A percentile compares a stretch with the other conserved stretches of the same genome.
phyloP scores from a whole-genome alignment of 352 stramenopile species.

The Albugo laibachii region DNA sequence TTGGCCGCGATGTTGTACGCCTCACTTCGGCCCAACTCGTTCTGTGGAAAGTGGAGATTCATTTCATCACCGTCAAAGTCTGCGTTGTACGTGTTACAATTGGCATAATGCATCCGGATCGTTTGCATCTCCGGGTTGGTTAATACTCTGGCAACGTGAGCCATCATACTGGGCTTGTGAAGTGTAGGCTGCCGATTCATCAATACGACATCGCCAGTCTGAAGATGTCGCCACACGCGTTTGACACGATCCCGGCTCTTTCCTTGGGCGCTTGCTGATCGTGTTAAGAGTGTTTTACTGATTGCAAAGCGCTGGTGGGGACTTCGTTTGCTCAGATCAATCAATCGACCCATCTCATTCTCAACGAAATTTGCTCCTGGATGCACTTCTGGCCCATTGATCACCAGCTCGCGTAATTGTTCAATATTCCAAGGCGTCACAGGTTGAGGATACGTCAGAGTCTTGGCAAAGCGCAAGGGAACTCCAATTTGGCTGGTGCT shows the following conservation, averaged over 20 bases:
- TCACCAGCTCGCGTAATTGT: conserved; percentile 91
- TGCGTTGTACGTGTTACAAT: conserved; percentile 99
- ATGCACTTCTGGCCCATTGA: conserved; percentile 91
- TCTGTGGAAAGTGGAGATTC: conserved; percentile 99
- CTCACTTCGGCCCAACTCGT: conserved; percentile 93
- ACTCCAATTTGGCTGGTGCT: conserved; percentile 99
- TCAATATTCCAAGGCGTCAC: conserved; percentile 97
- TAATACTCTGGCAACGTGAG: conserved; percentile 94
- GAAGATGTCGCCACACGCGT: conserved; percentile 94
- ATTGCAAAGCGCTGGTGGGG: conserved; percentile 88
- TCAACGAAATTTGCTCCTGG: conserved; percentile 97
- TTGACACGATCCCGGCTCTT: conserved; percentile 80
- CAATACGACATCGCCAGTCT: conserved; percentile 96
- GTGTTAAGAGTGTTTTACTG: conserved; percentile 88
- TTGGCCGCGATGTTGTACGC: conserved; percentile 95
- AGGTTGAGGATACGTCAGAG: conserved; percentile 93
- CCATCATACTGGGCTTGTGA: conserved; percentile 99
- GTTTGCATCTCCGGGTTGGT: conserved; percentile 95
- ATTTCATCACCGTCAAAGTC: conserved; percentile 99
- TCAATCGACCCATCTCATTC: conserved; percentile 82
- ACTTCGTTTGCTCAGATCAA: conserved; percentile 90
- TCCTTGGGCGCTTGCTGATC: conserved; percentile 56
- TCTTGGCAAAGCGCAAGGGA: conserved; percentile 94
- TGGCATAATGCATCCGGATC: conserved; percentile 99
- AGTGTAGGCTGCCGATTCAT: conserved; percentile 99